A percentile compares a stretch with the other conserved stretches of the same genome.
Evolutionary conservation across 306 rosid genomes (phyloP).

Genomic region (Quillaja saponaria): DNA sequence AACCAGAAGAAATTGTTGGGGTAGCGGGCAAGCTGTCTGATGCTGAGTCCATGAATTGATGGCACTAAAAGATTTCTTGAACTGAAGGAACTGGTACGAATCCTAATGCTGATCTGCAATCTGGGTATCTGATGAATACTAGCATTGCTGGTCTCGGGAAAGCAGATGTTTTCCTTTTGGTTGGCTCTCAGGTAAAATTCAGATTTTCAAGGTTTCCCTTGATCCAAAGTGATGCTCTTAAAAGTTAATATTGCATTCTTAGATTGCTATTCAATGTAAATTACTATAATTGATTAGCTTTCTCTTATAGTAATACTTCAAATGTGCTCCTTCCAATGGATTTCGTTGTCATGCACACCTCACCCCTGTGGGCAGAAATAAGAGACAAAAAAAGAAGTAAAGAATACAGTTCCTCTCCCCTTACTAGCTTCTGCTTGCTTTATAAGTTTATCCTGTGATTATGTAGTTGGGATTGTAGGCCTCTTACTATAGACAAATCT

Average conservation of each 20-base stretch:
- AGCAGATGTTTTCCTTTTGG: constrained; percentile 88
- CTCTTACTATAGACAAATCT: neutral
- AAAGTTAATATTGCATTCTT: constrained; percentile 18
- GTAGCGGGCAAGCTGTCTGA: constrained; percentile 89
- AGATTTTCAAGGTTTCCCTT: no score
- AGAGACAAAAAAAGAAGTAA: neutral
- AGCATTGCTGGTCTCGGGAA: constrained; percentile 88
- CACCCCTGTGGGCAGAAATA: no score
- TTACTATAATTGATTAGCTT: neutral
- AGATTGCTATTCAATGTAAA: neutral
- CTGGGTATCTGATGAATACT: constrained; percentile 86
- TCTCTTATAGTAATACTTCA: neutral
- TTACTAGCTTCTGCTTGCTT: neutral
- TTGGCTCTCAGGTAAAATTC: constrained; percentile 99
- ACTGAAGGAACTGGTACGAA: constrained; percentile 75
- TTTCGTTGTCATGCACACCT: no score
- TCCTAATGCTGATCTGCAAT: constrained; percentile 81
- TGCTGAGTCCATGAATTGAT: no score
- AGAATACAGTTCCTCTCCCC: neutral
- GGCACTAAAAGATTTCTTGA: no score
- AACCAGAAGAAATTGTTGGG: constrained; percentile 87
- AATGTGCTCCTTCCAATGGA: constrained; percentile 9
- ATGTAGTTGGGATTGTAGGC: neutral
- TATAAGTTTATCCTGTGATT: constrained; percentile 10
- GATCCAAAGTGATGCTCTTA: neutral